A percentile compares a stretch with the other conserved stretches of the same genome.
Conservation (phyloP, 2,329 filamentous ascomycete species). For the Exophiala sp. region DNA sequence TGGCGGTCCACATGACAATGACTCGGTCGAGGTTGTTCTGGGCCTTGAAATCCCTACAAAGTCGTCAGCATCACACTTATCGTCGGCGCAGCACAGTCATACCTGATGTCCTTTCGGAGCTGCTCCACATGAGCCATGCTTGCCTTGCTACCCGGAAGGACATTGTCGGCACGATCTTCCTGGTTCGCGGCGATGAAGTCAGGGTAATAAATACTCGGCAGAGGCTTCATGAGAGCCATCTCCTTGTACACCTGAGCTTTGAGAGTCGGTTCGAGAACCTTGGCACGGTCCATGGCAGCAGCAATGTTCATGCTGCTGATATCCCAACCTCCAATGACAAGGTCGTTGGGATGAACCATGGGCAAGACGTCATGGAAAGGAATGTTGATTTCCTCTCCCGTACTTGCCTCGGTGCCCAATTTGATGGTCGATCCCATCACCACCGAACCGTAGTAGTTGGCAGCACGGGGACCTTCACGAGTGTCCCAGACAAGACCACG, state of each 20-base stretch:
- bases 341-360: slow-evolving; percentile 95
- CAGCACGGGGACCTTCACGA: slow-evolving; percentile 72
- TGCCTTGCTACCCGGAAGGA: slow-evolving; percentile 76
- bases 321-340: slow-evolving; percentile 94
- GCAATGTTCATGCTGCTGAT: slow-evolving; percentile 88
- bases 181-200: slow-evolving; percentile 99
- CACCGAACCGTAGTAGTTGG: slow-evolving; percentile 98
- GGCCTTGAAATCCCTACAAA: slow-evolving; percentile 75
- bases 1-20: slow-evolving; percentile 96
- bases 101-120: slow-evolving; percentile 86
- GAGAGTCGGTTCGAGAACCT: slow-evolving; percentile 89
- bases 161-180: slow-evolving; percentile 89
- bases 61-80: slow-evolving; percentile 4
- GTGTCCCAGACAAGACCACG: slow-evolving; percentile 84
- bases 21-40: slow-evolving; percentile 84
- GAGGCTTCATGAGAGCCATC: slow-evolving; percentile 79
- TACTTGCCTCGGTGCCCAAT: slow-evolving; percentile 80
- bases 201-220: slow-evolving; percentile 96
- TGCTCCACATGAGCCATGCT: slow-evolving; percentile 83
- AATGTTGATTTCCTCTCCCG: slow-evolving; percentile 85
- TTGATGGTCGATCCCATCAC: slow-evolving; percentile 97
- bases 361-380: slow-evolving; percentile 91
- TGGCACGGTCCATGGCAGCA: slow-evolving; percentile 88
- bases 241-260: slow-evolving; percentile 89
- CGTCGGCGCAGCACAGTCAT: slow-evolving; percentile 32